phyloP scores from a whole-genome alignment of 169 alveolate genomes.

The Babesia ovis region DNA sequence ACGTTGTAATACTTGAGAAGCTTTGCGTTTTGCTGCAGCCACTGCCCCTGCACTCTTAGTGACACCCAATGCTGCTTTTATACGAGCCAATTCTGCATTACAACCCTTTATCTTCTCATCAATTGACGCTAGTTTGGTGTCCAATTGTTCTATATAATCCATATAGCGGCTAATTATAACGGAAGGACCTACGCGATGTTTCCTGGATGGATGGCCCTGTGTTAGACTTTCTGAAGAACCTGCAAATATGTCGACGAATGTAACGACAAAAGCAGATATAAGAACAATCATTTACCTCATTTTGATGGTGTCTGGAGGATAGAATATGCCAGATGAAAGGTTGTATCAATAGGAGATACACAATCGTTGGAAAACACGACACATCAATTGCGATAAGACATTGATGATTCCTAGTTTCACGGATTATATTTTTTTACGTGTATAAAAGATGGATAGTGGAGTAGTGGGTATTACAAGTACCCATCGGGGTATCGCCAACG shows the following conservation, averaged over 20 bases:
- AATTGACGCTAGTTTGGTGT: not conserved
- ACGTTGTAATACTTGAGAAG: constrained; percentile 13
- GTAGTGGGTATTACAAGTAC: constrained; percentile 38
- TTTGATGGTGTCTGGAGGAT: not conserved
- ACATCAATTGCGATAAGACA: not conserved
- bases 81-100: constrained; percentile 32
- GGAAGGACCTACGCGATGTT: constrained; percentile 22
- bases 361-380: not conserved
- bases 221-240: constrained; percentile 20
- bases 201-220: constrained; percentile 17
- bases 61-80: constrained; percentile 6
- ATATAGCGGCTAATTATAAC: not conserved
- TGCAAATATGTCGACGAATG: not conserved
- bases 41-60: not conserved
- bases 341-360: not conserved
- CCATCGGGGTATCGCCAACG: constrained; percentile 72
- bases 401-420: not conserved
- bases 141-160: not conserved
- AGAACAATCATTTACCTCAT: constrained; percentile 6
- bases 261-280: not conserved
- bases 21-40: constrained; percentile 37
- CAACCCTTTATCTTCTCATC: constrained; percentile 33
- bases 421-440: not conserved
- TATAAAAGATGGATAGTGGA: not conserved
- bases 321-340: not conserved